These are phyloP conservation scores for Botrytis byssoidea DNA, from an alignment of 2,329 filamentous ascomycete genomes.

Conservation along the genomic window DNA sequence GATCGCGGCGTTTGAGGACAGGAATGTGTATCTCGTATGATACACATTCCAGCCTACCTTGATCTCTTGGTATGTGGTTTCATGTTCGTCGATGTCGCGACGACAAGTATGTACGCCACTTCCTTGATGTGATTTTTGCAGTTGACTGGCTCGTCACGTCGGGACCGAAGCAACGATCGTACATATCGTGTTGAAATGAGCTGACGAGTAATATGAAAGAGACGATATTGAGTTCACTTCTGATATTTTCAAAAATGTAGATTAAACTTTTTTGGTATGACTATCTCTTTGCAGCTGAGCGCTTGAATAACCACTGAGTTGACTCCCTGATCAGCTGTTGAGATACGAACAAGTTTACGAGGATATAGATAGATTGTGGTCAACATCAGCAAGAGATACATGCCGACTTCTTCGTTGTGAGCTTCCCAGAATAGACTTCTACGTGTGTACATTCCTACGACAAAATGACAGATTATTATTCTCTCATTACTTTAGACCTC, in stretches of 20 bases:
- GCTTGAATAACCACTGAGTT: neutral
- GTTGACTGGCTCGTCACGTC: neutral
- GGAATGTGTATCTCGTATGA: neutral
- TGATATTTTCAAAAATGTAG: neutral
- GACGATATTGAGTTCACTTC: neutral
- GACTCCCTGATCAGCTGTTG: neutral
- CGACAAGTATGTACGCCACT: neutral
- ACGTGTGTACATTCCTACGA: neutral
- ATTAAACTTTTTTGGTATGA: neutral
- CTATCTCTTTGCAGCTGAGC: neutral
- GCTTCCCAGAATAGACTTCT: neutral
- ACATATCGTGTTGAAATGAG: neutral
- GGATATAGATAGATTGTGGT: neutral
- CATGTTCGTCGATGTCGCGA: neutral
- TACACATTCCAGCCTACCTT: neutral
- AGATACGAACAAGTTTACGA: neutral
- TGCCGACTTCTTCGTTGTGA: neutral
- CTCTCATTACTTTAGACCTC: neutral
- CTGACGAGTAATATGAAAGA: neutral
- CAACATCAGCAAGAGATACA: neutral
- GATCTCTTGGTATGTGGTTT: conserved; percentile 5
- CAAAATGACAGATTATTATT: neutral
- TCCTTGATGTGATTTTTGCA: neutral
- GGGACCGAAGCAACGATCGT: neutral
- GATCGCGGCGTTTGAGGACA: neutral